Base-by-base conservation (phyloP, 2,329 filamentous ascomycete species). In the Rugonectria rugulosa region DNA sequence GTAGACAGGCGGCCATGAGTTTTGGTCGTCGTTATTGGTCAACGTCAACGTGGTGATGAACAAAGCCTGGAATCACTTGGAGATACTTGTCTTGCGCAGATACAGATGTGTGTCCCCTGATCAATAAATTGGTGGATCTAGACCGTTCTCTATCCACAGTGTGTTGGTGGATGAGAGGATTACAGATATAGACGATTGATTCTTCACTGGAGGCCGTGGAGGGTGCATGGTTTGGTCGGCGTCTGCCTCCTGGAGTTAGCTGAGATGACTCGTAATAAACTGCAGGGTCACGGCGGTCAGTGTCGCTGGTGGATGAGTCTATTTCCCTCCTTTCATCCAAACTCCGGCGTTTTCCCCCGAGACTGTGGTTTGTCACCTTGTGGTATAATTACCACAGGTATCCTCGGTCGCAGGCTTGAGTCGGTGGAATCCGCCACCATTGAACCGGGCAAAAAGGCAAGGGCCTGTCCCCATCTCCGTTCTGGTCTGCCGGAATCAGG, bases 361-460 rank as follows among this genome's bases (percentile, higher is more conserved):
- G n/a, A 14, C 38, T 12, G 43, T 20, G 31, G 41, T 46, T 49
- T 48, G 27, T 44, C n/a, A n/a, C n/a, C 31, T 36, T 43, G 27
- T 19, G 43, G 27, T 21, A 31, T 44, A 17, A 27, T 53, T 29
- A 32, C n/a, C n/a, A n/a, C n/a, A n/a, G n/a, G 43, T 34, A 37
- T 29, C 17, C 21, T 9, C 6, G 29, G 20, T 34, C 17, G 41
- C 38, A 49, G 26, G 29, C 40, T 38, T 23, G 21, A 38, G 40
- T 55, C 53, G 53, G 45, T 40, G 34, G 45, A 55, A 45, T 50
- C 53, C 41, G 46, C 40, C 53, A 50, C 40, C 15, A 36, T 32
- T 21, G 12, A 55, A 41, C 38, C 32, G 27, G 45, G 40, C 40
- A 55, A 11, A 23, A 23, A 41, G 21, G 17, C 9, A 32, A 46